phyloP scores from a whole-genome alignment of 495 filamentous ascomycete species.

The Aspergillus saccharolyticus region DNA sequence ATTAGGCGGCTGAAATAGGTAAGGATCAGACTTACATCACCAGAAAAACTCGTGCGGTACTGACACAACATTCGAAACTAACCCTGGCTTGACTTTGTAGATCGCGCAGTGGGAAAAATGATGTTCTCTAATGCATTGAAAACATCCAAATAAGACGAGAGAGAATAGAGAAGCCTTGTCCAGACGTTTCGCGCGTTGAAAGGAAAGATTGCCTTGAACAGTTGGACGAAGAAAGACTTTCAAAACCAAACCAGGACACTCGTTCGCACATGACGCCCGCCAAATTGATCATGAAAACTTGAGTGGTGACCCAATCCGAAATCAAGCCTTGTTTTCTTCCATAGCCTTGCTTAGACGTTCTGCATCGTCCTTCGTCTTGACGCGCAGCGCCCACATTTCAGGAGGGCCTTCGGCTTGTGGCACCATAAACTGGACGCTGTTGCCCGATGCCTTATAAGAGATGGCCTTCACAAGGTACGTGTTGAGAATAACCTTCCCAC shows the following conservation, averaged over 20 bases:
- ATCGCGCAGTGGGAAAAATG: not conserved
- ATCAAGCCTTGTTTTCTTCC: slow-evolving; percentile 21
- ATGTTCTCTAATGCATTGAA: not conserved
- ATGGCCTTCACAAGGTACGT: slow-evolving; percentile 53
- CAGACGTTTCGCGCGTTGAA: not conserved
- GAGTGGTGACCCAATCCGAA: not conserved
- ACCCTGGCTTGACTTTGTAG: not conserved
- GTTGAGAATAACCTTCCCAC: slow-evolving; percentile 66
- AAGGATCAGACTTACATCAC: not conserved
- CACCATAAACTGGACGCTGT: slow-evolving; percentile 53
- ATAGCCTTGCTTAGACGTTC: slow-evolving; percentile 12
- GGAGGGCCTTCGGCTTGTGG: slow-evolving; percentile 45
- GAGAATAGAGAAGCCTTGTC: not conserved
- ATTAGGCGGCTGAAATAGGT: not conserved
- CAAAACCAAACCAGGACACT: not conserved
- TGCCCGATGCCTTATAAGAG: slow-evolving; percentile 50
- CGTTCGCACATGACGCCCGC: not conserved
- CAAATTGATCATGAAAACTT: not conserved
- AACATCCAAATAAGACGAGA: not conserved
- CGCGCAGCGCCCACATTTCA: slow-evolving; percentile 61
- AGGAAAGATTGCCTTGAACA: not conserved
- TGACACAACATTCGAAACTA: not conserved
- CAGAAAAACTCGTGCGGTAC: too few species aligned
- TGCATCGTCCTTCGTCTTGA: slow-evolving; percentile 46
- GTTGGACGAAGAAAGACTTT: slow-evolving; percentile 1